Base-by-base conservation (phyloP, 2,329 filamentous ascomycete genomes). In the Colletotrichum spinosum region DNA sequence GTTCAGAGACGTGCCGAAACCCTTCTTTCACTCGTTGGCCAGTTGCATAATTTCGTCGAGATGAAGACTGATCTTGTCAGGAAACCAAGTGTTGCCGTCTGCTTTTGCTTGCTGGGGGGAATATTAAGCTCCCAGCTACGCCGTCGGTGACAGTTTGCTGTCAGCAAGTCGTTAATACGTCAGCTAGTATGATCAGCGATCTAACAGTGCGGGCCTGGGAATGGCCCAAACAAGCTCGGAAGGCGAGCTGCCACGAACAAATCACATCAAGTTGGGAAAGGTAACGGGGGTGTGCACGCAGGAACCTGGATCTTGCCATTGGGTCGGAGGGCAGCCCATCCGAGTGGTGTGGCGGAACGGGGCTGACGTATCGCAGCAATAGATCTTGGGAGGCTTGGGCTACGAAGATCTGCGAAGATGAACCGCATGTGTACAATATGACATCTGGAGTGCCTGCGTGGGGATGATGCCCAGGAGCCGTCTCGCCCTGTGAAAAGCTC, bases 361-460 rank as follows among this genome's bases (percentile, higher is more conserved):
- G 52, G 37, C 46, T 66, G 61, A 45, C 45, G 53, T 49, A 25
- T 25, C 25, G 25, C 25, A 25, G 25, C 25, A 25, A 25, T 25
- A 54, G 48, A 64, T 55, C 42, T 67, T 25, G 46, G 33, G 46
- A 62, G 62, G 46, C 57, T 37, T 53, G 52, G 57, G n/a, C 48
- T 45, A 39, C 42, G 25, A 25, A 25, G 25, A 25, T 25, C 25
- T 17, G 17, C 25, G 46, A 41, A 33, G 48, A 53, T 45, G 13
- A 53, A 58, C 62, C 41, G 52, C 52, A 52, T 33, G 49, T 62
- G 62, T 10, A 17, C 56, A 51, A 55, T 52, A 41, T 55, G 52
- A 61, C 51, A 61, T 60, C 15, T 15, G 17, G 42, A 8, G 17
- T 46, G n/a, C 39, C 33, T 35, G 33, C 37, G 13, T 38, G 51